These are phyloP conservation scores for Wallacemonas rigidus DNA, from an alignment of 208 protist species.

Conservation along the genomic window DNA sequence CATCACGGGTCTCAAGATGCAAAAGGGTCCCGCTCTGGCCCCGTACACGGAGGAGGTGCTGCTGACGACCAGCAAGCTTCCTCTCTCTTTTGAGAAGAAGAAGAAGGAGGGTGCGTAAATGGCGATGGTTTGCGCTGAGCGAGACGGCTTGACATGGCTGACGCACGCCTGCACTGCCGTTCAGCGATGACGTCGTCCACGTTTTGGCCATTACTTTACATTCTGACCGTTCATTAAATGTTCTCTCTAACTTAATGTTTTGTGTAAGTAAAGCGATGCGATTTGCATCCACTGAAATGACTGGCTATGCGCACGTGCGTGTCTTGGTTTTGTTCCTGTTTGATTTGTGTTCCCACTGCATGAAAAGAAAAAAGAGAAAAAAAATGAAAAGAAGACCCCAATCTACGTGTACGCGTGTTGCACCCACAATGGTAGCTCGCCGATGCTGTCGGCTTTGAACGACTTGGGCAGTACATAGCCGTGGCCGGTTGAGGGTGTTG, in stretches of 20 bases:
- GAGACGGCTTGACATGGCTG: too few relatives aligned
- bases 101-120: constrained; percentile 44
- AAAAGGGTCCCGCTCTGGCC: constrained; percentile 76
- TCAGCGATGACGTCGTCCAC: too few relatives aligned
- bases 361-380: constrained; percentile 1
- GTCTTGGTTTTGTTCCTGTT: neutral
- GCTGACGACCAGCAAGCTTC: constrained; percentile 77
- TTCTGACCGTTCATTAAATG: neutral
- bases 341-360: neutral
- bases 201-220: neutral
- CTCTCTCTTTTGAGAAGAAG: constrained; percentile 88
- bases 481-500: too few relatives aligned
- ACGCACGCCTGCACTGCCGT: too few relatives aligned
- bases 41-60: constrained; percentile 88
- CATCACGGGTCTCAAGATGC: constrained; percentile 87
- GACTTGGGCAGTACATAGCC: too few relatives aligned
- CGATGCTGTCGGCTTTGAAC: too few relatives aligned
- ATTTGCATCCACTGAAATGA: constrained; percentile 7
- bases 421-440: too few relatives aligned
- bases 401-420: too few relatives aligned
- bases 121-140: too few relatives aligned
- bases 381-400: neutral
- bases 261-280: constrained; percentile 8
- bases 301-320: neutral
- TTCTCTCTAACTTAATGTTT: constrained; percentile 10